Evolutionary conservation across 805 yeast genomes (phyloP), one percentile per base, ranked within the genome.

Genomic region (Yamadazyma sp.): DNA sequence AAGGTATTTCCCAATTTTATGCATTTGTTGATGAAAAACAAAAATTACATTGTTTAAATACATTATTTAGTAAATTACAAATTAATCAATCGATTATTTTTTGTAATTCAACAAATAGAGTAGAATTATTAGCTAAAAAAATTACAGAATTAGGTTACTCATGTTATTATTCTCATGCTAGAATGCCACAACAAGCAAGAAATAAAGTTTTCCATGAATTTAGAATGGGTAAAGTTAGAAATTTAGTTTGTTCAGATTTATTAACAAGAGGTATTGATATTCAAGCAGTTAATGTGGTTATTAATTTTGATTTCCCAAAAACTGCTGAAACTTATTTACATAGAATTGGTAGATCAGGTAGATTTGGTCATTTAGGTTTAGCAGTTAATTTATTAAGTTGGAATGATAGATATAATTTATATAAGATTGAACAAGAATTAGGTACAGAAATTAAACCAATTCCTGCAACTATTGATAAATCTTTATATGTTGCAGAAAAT

Each of bases 11-110:
- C 2, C 98, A 93, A 66, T 93, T 82, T 64, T 93, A 93, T 57
- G 98, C 98, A n/a, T 93, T 88, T 57, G 96, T 93, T 27, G 98
- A 93, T 60, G 98, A 91, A 62, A 82, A 81, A 52, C 96, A 93
- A 69, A 93, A 93, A 63, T 75, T 93, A 46, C 96, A 93, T 60
- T 93, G 98, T 67, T 75, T 93, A 51, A 91, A 93, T 69, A 91
- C 98, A 0, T 72, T 93, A 47, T 93, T 93, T 62, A 83, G 95
- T 43, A 91, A 91, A 64, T 74, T 93, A 46, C 95, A 87, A 62
- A 87, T 93, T 62, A 93, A 93, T 64, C 98, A 93, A 64, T 86
- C 96, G 11, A 93, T 93, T 52, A 93, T 93, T 33, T 93, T 93
- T 61, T 93, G 98, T 70, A 93, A 93, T 66, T 91, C 98, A 14